phyloP scores from a whole-genome alignment of 2,329 filamentous ascomycete genomes.

The Pseudocercospora macadamiae region DNA sequence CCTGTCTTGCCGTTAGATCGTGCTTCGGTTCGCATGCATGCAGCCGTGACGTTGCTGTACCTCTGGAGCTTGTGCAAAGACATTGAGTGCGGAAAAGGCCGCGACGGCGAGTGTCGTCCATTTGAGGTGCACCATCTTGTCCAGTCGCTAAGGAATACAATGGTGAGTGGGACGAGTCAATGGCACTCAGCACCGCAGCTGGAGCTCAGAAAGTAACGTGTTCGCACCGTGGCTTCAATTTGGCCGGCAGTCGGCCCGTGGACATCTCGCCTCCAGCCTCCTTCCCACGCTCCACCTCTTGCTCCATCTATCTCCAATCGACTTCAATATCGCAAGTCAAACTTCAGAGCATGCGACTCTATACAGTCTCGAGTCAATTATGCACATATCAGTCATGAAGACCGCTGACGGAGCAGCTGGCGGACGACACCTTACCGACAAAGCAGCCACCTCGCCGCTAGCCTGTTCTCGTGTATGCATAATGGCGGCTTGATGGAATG shows the following conservation, averaged over 20 bases:
- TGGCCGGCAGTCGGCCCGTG: neutral
- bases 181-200: neutral
- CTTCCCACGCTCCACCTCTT: too few relatives aligned
- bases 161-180: neutral
- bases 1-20: conserved; percentile 22
- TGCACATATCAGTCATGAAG: too few relatives aligned
- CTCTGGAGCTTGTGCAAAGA: conserved; percentile 58
- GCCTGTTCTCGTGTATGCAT: too few relatives aligned
- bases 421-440: too few relatives aligned
- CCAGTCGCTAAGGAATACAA: neutral
- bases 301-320: too few relatives aligned
- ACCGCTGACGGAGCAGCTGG: too few relatives aligned
- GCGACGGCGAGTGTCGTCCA: conserved; percentile 72
- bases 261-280: neutral
- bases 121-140: conserved; percentile 71
- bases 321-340: too few relatives aligned
- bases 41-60: conserved; percentile 22
- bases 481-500: too few relatives aligned
- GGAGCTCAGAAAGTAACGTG: neutral
- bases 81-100: conserved; percentile 68
- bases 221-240: neutral
- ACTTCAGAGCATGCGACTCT: too few relatives aligned
- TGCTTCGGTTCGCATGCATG: conserved; percentile 31
- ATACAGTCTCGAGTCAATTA: too few relatives aligned
- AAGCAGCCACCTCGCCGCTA: too few relatives aligned